A percentile compares a stretch with the other conserved stretches of the same genome.
Evolutionary conservation across 768 basidiomycete genomes (phyloP).

Genomic region (Vararia minispora): DNA sequence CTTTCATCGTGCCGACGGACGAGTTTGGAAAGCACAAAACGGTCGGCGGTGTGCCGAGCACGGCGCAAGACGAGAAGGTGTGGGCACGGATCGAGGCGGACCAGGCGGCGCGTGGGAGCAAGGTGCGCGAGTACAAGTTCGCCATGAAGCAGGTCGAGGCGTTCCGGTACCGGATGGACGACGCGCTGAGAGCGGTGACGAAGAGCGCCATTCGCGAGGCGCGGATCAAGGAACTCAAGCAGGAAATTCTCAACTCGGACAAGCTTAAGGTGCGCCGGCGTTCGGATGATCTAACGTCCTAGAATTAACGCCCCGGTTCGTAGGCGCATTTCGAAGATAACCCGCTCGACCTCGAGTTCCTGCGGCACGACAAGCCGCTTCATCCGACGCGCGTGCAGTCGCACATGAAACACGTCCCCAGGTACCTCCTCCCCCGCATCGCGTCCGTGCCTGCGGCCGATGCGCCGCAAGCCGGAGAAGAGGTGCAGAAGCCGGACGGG

Average conservation of each 20-base stretch:
- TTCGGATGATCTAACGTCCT: too few relatives aligned
- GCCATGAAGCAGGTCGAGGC: slow-evolving; percentile 95
- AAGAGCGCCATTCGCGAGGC: slow-evolving; percentile 82
- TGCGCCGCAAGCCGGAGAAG: slow-evolving; percentile 10
- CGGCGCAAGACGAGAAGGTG: slow-evolving; percentile 65
- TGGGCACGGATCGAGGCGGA: slow-evolving; percentile 70
- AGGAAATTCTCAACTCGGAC: slow-evolving; percentile 90
- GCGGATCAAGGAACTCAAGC: slow-evolving; percentile 83
- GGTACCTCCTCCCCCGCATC: slow-evolving; percentile 81
- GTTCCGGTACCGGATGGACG: slow-evolving; percentile 97
- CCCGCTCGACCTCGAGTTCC: slow-evolving; percentile 82
- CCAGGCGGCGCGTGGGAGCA: slow-evolving; percentile 45
- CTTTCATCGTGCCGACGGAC: slow-evolving; percentile 66
- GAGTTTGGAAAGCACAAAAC: slow-evolving; percentile 68
- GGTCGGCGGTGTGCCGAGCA: slow-evolving; percentile 56
- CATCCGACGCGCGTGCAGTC: slow-evolving; percentile 84
- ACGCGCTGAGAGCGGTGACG: slow-evolving; percentile 84
- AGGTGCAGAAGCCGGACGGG: slow-evolving; percentile 17
- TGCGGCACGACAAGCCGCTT: slow-evolving; percentile 90
- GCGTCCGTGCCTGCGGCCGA: slow-evolving; percentile 41
- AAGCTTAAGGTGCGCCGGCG: slow-evolving; percentile 85
- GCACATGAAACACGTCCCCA: slow-evolving; percentile 94
- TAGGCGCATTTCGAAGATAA: slow-evolving; percentile 98
- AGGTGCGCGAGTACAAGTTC: slow-evolving; percentile 83
- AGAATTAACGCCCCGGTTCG: too few relatives aligned